Evolutionary conservation across 768 basidiomycete species (phyloP), one percentile per base, ranked within the genome.

Genomic region (Tricholoma sp.): DNA sequence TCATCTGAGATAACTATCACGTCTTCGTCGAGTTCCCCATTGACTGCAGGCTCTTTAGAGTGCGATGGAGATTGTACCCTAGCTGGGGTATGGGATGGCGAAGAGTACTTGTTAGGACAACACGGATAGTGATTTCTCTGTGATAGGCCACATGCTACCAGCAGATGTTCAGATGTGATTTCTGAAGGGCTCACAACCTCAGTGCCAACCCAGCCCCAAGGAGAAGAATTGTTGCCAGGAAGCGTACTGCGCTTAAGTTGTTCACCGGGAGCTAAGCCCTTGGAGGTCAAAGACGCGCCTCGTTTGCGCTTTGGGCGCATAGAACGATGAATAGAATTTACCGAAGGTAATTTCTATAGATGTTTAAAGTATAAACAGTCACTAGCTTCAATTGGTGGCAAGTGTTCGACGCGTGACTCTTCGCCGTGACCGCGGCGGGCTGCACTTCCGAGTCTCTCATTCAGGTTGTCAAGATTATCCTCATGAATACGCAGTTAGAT

Each of bases 161-260:
- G 70, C 48, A 79, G 75, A 65, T 94, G 89, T 54, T 86, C 83
- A 36, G 72, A 64, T 15, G 86, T 81, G 59, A 95, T 89, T n/a
- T 81, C 70, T 2, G 80, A 78, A 56, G 74, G 65, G 52, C 78
- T 70, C 15, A 70, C 70, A 50, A 84, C 85, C 63, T 87, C 84
- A 44, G 84, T 79, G 50, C 80, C 84, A 51, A 91, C 86, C 92
- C 92, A 95, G 50, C 79, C 79, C 92, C 92, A 94, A n/a, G 80
- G 71, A 32, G 80, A 76, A 54, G 75, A 68, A 41, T 70, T 70
- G 41, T 71, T 71, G 28, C 73, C 72, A n/a, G 78, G 70, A 13
- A 83, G 74, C 53, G 77, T 77, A 56, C 75, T 72, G 51, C 84
- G 80, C 62, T 84, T 85, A 61, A 89, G 77, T 20, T 76, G 75